Evolutionary conservation across 768 basidiomycete species (phyloP), one percentile per base, ranked within the genome.

Genomic region (Boletus reticulatus): DNA sequence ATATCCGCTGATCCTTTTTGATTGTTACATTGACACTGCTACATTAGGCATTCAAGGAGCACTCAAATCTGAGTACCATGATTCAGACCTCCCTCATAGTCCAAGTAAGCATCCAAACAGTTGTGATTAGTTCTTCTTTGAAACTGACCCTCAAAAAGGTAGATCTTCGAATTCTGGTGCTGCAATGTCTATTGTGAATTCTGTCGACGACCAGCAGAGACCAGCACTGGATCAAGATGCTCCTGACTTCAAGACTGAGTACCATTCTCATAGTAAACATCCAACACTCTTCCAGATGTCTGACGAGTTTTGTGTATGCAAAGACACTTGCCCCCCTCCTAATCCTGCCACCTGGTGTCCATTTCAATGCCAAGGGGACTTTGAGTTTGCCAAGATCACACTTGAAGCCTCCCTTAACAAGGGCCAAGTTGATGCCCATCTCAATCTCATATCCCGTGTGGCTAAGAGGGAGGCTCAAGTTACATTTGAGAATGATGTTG

Each of bases 211-310:
- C 22, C 22, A 24, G 22, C 22, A 24, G 22, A 24, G 22, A 24
- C 22, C 22, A 24, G 22, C 4, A 4, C 22, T 4, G 4, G 22
- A 24, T 24, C 22, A 24, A 24, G 14, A 44, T 13, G 36, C 12
- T 20, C 3, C 14, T 38, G 47, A 58, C 7, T 61, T 72, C 59
- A 63, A 62, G 52, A 65, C 59, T 0, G 56, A 70, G 38, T 71
- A 60, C 37, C 70, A 73, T 46, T 65, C 64, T 14, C 38, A 50
- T 17, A 64, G 62, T 58, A 46, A 55, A 9, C 41, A 36, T 7
- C 27, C 52, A 0, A 32, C 56, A 2, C 43, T 48, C 6, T 52
- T 62, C 39, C 17, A 37, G n/a, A 24, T 24, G 22, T 24, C 22
- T 4, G 22, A 24, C 22, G 4, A 24, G 4, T 24, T 24, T 24